Conservation (phyloP, 2,329 filamentous ascomycete genomes). For the Ascochyta clinopodiicola region DNA sequence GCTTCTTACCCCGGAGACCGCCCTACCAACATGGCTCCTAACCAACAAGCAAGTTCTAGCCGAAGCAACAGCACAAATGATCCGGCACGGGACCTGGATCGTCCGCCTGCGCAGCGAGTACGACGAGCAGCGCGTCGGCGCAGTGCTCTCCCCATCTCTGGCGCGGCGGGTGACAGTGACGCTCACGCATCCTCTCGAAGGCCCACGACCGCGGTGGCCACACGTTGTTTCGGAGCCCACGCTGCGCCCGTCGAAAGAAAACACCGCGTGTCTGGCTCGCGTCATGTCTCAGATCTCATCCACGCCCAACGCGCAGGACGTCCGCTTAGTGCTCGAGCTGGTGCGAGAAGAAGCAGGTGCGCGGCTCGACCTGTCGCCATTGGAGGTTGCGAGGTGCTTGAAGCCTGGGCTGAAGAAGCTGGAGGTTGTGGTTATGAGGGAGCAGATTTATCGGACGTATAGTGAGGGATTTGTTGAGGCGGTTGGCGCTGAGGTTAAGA, state of each 20-base stretch:
- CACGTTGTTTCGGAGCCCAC: conserved; percentile 7
- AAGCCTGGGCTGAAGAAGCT: conserved; percentile 5
- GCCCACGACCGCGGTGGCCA: conserved; percentile 12
- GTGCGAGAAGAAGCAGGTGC: conserved; percentile 8
- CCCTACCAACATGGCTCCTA: conserved; percentile 15
- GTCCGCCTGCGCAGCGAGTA: conserved; percentile 14
- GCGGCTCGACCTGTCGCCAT: conserved; percentile 2
- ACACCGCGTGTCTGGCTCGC: conserved; percentile 1
- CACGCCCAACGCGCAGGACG: background rate
- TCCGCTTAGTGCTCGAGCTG: conserved; percentile 7
- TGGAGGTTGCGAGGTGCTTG: conserved; percentile 4
- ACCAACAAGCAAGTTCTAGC: conserved; percentile 9
- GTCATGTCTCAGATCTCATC: background rate
- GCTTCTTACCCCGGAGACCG: background rate
- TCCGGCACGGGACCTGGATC: conserved; percentile 11
- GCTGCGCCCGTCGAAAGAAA: conserved; percentile 3
- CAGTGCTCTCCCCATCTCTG: background rate
- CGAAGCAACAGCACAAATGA: conserved; percentile 15
- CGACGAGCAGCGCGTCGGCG: background rate
- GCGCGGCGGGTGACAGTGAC: conserved; percentile 1
- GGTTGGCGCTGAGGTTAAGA: conserved; percentile 7
- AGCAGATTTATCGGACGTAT: conserved; percentile 11
- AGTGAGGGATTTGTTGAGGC: conserved; percentile 5
- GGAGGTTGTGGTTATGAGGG: conserved; percentile 14
- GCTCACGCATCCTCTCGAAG: conserved; percentile 15